Evolutionary conservation across 202 grass and related monocot species (phyloP).

Genomic region (Schoenoplectus triqueter): DNA sequence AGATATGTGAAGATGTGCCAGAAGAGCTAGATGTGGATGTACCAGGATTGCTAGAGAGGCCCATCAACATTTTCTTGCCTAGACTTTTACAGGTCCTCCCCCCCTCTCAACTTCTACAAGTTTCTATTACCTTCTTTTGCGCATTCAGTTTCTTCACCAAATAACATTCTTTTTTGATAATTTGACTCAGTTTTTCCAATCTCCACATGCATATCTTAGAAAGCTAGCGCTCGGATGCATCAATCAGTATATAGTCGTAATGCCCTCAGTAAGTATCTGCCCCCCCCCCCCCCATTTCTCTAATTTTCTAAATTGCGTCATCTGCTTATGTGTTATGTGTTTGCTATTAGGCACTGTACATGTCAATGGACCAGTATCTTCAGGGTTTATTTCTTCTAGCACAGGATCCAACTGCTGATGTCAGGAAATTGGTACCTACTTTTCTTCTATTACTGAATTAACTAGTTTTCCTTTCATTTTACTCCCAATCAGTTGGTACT

Average conservation of each 20-base stretch:
- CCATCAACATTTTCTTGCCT: conserved; percentile 92
- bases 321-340: conserved; percentile 33
- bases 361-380: conserved; percentile 97
- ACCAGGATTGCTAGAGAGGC: conserved; percentile 80
- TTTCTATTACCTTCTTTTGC: neutral
- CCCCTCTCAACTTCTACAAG: neutral
- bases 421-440: conserved; percentile 79
- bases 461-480: conserved; percentile 24
- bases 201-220: conserved; percentile 78
- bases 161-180: conserved; percentile 32
- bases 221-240: conserved; percentile 86
- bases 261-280: conserved; percentile 69
- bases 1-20: conserved; percentile 98
- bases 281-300: conserved; percentile 5
- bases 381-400: conserved; percentile 94
- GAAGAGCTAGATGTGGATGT: conserved; percentile 94
- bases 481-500: conserved; percentile 28
- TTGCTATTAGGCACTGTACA: conserved; percentile 66
- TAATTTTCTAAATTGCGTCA: conserved; percentile 15
- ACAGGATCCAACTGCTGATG: conserved; percentile 78
- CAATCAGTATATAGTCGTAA: conserved; percentile 91
- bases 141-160: conserved; percentile 5
- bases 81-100: conserved; percentile 75
- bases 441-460: conserved; percentile 2
- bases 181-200: conserved; percentile 79